phyloP scores from a whole-genome alignment of 2,329 filamentous ascomycete genomes.

The Colletotrichum tamarilloi region DNA sequence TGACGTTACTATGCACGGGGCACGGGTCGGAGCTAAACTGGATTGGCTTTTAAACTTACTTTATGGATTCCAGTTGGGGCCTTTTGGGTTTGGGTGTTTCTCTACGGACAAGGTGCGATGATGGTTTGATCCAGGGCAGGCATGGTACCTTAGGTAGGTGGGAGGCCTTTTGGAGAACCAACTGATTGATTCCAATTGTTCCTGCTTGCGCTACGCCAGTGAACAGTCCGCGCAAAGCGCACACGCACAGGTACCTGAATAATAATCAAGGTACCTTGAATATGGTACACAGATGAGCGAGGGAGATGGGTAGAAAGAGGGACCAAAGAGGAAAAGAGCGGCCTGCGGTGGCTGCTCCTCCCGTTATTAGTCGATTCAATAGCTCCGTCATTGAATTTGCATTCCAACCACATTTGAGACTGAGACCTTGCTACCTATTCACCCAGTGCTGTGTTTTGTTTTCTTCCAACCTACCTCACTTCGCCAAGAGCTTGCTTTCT shows the following conservation, averaged over 20 bases:
- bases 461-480: neutral
- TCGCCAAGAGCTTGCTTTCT: neutral
- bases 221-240: neutral
- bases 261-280: too few relatives aligned
- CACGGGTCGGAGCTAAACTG: constrained; percentile 6
- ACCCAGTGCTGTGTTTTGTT: neutral
- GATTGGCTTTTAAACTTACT: constrained; percentile 10
- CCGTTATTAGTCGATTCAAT: neutral
- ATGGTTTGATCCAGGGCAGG: neutral
- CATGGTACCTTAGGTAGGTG: neutral
- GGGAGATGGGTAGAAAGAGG: neutral
- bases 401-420: neutral
- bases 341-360: neutral
- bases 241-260: neutral
- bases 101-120: neutral
- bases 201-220: neutral
- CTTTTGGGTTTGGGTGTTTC: neutral
- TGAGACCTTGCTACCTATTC: neutral
- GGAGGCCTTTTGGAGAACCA: too few relatives aligned
- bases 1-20: constrained; percentile 8
- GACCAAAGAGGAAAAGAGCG: neutral
- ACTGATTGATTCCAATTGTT: neutral
- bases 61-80: neutral
- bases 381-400: constrained; percentile 7
- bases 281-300: too few relatives aligned